A percentile compares a stretch with the other conserved stretches of the same genome.
These are phyloP conservation scores for Phytophthora gonapodyides DNA, from an alignment of 352 stramenopile genomes.

Conservation along the genomic window DNA sequence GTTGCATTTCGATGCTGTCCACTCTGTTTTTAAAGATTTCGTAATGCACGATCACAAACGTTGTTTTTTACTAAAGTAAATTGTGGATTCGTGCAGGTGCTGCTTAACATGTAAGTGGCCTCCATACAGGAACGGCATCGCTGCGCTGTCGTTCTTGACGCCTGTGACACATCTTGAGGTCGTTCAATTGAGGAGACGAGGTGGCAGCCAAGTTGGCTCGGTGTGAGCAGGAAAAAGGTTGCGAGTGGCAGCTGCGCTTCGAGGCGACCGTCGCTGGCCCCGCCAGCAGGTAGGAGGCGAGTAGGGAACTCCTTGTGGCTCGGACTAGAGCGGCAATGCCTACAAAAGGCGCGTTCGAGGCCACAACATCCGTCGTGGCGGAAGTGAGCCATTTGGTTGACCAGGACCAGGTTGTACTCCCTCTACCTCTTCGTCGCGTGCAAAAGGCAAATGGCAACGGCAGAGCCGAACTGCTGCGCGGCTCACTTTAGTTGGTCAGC, in stretches of 20 bases:
- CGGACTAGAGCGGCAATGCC: conserved; percentile 18
- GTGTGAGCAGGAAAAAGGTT: too few species aligned
- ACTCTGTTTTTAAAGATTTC: too few species aligned
- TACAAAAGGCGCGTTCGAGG: conserved; percentile 6
- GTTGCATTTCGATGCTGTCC: too few species aligned
- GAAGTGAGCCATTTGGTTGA: conserved; percentile 33
- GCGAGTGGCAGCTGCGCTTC: neutral
- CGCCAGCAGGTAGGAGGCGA: conserved; percentile 18
- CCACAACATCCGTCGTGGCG: conserved; percentile 21
- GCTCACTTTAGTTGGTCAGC: conserved; percentile 7
- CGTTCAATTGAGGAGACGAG: too few species aligned
- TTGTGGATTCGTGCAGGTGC: too few species aligned
- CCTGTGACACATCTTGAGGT: too few species aligned
- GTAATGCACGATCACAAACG: neutral
- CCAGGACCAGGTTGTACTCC: conserved; percentile 10
- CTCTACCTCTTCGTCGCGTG: conserved; percentile 20
- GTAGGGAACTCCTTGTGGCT: conserved; percentile 32
- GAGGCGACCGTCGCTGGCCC: conserved; percentile 1
- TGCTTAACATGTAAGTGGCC: too few species aligned
- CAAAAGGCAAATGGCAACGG: conserved; percentile 11
- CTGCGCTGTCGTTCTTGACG: too few species aligned
- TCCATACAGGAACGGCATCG: too few species aligned
- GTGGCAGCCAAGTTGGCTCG: too few species aligned
- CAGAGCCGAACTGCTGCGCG: conserved; percentile 7
- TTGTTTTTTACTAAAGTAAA: too few species aligned